Percentiles rank a stretch among this genome's conserved stretches.
These are phyloP conservation scores for Triangularia verruculosa DNA, from an alignment of 2,329 filamentous ascomycete species.

Conservation along the genomic window DNA sequence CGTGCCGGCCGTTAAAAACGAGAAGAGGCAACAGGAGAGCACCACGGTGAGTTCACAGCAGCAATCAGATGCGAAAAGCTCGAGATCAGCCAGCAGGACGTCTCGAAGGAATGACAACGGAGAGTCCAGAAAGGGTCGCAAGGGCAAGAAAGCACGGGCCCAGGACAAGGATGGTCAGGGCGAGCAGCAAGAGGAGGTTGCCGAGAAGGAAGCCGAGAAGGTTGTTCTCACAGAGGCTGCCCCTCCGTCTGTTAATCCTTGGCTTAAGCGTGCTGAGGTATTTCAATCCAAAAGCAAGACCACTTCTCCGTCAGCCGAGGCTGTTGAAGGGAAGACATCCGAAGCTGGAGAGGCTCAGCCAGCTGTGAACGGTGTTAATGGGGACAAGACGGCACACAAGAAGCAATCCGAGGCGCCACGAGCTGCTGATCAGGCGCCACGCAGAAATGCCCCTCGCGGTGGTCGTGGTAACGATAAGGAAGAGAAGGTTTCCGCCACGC, in stretches of 20 bases:
- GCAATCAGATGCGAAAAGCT: slow-evolving; percentile 32
- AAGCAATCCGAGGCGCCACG: slow-evolving; percentile 43
- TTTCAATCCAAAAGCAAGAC: slow-evolving; percentile 48
- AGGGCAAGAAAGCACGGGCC: slow-evolving; percentile 60
- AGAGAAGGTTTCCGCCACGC: slow-evolving; percentile 31
- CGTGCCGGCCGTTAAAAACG: slow-evolving; percentile 36
- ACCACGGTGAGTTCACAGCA: slow-evolving; percentile 21
- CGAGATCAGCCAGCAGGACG: slow-evolving; percentile 59
- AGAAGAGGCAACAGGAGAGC: slow-evolving; percentile 18
- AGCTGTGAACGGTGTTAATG: slow-evolving; percentile 34
- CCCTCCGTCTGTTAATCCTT: slow-evolving; percentile 80
- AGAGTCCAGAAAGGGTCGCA: slow-evolving; percentile 60
- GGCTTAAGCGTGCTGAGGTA: slow-evolving; percentile 75
- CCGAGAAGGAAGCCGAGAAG: slow-evolving; percentile 51
- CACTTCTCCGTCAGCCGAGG: slow-evolving; percentile 22
- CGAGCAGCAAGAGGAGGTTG: slow-evolving; percentile 52
- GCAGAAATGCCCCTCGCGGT: slow-evolving; percentile 45
- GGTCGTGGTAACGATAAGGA: slow-evolving; percentile 46
- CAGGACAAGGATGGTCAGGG: slow-evolving; percentile 53
- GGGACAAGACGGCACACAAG: slow-evolving; percentile 39
- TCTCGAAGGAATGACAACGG: slow-evolving; percentile 67
- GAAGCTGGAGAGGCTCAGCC: slow-evolving; percentile 28
- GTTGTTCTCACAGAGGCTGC: slow-evolving; percentile 72
- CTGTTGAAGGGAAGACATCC: slow-evolving; percentile 43
- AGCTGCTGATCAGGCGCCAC: slow-evolving; percentile 39